phyloP scores from a whole-genome alignment of 176 grass and related monocot species.

The Pontederia paniculata region DNA sequence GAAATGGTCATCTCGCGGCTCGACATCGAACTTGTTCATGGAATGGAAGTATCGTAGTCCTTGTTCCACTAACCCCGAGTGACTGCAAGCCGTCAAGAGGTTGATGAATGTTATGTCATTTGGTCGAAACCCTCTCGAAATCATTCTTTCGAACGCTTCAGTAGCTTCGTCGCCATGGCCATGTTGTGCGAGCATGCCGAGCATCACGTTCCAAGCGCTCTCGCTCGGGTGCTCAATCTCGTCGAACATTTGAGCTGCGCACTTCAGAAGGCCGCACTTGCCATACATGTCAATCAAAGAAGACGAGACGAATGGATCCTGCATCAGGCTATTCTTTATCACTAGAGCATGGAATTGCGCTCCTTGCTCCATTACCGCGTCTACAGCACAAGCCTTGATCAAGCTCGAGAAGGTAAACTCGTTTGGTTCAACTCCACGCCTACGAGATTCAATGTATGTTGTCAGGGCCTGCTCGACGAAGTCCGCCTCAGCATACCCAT shows the following conservation, averaged over 20 bases:
- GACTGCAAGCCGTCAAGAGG: constrained; percentile 51
- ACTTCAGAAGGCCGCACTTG: constrained; percentile 39
- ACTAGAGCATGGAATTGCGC: constrained; percentile 43
- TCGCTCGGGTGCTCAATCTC: constrained; percentile 30
- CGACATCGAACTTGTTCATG: constrained; percentile 41
- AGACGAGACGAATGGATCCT: constrained; percentile 35
- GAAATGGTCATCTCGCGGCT: constrained; percentile 47
- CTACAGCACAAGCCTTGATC: constrained; percentile 44
- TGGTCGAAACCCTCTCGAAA: constrained; percentile 30
- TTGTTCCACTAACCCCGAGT: constrained; percentile 49
- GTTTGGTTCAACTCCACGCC: constrained; percentile 32
- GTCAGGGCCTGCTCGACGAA: constrained; percentile 29
- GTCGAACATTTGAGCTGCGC: constrained; percentile 40
- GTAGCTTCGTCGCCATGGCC: constrained; percentile 36
- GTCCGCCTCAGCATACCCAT: constrained; percentile 42
- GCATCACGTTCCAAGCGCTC: constrained; percentile 35
- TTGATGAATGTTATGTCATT: constrained; percentile 55
- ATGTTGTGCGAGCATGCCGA: constrained; percentile 44
- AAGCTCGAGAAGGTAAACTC: constrained; percentile 70
- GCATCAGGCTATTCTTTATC: constrained; percentile 34
- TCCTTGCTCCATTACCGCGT: constrained; percentile 47
- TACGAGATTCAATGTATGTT: constrained; percentile 27
- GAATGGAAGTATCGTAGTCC: constrained; percentile 47
- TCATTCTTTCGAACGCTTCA: constrained; percentile 39
- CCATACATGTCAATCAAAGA: constrained; percentile 57